Conservation (phyloP, 2,329 filamentous ascomycete species). For the Ceratocystis destructans region DNA sequence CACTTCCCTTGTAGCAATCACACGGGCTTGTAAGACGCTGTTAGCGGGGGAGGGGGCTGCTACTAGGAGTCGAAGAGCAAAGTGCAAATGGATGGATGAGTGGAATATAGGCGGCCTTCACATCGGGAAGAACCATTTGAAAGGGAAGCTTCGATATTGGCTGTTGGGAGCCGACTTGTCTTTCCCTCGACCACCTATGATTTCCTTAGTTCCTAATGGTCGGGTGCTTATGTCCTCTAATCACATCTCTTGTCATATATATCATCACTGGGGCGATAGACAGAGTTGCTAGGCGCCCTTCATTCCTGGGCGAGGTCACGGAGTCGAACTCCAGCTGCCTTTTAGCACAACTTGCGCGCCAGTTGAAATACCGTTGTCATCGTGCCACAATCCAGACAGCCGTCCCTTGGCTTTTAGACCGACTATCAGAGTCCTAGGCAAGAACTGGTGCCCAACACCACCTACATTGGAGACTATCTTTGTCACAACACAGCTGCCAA, state of each 20-base stretch:
- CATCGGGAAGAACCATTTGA: neutral
- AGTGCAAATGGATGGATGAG: neutral
- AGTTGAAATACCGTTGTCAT: constrained; percentile 18
- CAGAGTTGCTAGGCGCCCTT: constrained; percentile 14
- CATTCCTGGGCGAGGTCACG: constrained; percentile 17
- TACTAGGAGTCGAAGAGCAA: neutral
- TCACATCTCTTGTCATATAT: constrained; percentile 19
- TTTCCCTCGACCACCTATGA: constrained; percentile 12
- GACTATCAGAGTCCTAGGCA: neutral
- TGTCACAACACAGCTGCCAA: neutral
- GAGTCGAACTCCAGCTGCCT: neutral
- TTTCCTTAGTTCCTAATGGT: neutral
- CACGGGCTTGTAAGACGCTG: neutral
- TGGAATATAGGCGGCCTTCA: neutral
- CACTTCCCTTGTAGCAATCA: neutral
- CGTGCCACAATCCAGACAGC: constrained; percentile 17
- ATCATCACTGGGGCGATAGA: constrained; percentile 12
- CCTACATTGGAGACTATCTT: neutral
- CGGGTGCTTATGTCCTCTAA: neutral
- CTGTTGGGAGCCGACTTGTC: constrained; percentile 5
- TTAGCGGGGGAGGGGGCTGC: neutral
- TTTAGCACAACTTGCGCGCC: constrained; percentile 6
- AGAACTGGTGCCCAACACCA: neutral
- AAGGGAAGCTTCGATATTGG: constrained; percentile 17
- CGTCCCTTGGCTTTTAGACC: constrained; percentile 11